Percentiles rank a stretch among this genome's conserved stretches.
Evolutionary conservation across 2,329 filamentous ascomycete genomes (phyloP).

Genomic region (Cercospora zeae-maydis): DNA sequence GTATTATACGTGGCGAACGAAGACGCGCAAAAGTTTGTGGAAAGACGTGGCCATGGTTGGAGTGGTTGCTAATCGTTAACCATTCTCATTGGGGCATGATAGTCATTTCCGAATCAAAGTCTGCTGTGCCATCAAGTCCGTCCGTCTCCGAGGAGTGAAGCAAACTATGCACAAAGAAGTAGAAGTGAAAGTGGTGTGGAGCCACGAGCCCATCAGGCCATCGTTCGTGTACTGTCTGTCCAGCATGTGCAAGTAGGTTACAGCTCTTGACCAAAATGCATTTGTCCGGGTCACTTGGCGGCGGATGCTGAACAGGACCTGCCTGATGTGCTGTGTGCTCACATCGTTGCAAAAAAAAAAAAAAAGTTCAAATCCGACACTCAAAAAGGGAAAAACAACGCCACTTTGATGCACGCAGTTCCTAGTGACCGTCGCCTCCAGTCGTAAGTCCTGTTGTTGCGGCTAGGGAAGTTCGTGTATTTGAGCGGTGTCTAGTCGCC

Average conservation of each 20-base stretch:
- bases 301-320: conserved; percentile 13
- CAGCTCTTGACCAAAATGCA: neutral
- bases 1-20: neutral
- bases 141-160: conserved; percentile 15
- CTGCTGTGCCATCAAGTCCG: conserved; percentile 16
- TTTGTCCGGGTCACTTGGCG: neutral
- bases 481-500: neutral
- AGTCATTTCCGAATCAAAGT: conserved; percentile 18
- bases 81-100: conserved; percentile 17
- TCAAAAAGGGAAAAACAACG: conserved; percentile 16
- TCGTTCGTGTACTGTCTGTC: conserved; percentile 16
- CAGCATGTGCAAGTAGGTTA: conserved; percentile 16
- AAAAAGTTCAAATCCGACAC: conserved; percentile 16
- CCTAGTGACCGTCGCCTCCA: conserved; percentile 21
- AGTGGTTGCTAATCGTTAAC: conserved; percentile 13
- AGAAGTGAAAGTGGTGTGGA: conserved; percentile 12
- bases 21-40: neutral
- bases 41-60: neutral
- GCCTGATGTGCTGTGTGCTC: conserved; percentile 16
- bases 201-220: conserved; percentile 15
- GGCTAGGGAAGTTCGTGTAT: conserved; percentile 5
- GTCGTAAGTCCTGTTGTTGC: conserved; percentile 23
- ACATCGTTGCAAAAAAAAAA: conserved; percentile 13
- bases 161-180: conserved; percentile 21
- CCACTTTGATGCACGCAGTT: conserved; percentile 24